These are phyloP conservation scores for Colletotrichum salicis DNA, from an alignment of 2,329 filamentous ascomycete genomes.

Conservation along the genomic window DNA sequence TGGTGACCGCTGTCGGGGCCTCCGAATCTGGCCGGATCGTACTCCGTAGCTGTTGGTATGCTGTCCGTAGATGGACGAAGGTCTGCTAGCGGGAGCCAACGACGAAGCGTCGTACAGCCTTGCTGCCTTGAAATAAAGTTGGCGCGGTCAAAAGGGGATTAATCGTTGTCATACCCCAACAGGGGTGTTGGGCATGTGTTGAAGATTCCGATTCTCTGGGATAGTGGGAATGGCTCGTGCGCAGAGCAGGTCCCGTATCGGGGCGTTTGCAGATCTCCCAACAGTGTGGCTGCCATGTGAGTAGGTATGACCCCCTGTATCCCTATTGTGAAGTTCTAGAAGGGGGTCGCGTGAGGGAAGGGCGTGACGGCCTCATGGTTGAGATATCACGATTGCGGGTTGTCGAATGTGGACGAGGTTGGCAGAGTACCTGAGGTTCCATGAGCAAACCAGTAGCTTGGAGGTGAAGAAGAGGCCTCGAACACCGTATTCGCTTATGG, in stretches of 20 bases:
- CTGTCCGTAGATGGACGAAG: not conserved
- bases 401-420: not conserved
- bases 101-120: not conserved
- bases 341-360: not conserved
- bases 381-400: not conserved
- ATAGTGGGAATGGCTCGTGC: constrained; percentile 7
- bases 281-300: not conserved
- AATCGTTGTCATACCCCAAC: not conserved
- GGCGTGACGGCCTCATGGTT: not conserved
- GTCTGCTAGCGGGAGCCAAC: not conserved
- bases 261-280: constrained; percentile 4
- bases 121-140: constrained; percentile 12
- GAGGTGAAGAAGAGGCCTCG: too few species aligned
- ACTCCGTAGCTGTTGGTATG: not conserved
- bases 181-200: constrained; percentile 7
- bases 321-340: not conserved
- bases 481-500: not conserved
- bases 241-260: not conserved
- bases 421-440: not conserved
- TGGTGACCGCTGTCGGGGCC: not conserved
- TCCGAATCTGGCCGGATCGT: not conserved
- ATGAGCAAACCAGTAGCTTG: not conserved
- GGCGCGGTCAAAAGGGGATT: constrained; percentile 5
- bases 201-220: constrained; percentile 12
- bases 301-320: not conserved